Evolutionary conservation across 768 basidiomycete species (phyloP), one percentile per base, ranked within the genome.

Genomic region (Agrocybe praecox): DNA sequence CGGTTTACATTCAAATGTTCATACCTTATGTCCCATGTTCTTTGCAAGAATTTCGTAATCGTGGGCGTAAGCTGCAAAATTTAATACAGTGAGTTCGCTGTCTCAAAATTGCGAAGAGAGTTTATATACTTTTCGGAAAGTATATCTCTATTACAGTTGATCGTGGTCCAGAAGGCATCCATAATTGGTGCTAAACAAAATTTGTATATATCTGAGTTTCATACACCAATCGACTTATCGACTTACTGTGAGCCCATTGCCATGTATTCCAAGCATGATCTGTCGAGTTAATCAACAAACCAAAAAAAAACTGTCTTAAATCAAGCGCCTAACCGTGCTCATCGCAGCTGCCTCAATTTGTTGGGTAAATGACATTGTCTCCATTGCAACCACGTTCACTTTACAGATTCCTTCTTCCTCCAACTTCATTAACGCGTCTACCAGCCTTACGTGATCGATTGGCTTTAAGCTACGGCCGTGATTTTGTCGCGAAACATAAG

Each of bases 101-200:
- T 18, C 19, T n/a, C 17, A n/a, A 18, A 17, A 11, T 26, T 11
- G 10, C 1, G 18, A 18, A 6, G 12, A 23, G 12, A 46, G 17
- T 18, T 22, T 23, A 53, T 62, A 34, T 83, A 53, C 87, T 84
- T 18, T 70, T 69, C 0, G 87, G 88, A 62, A 72, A 83, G 70
- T 90, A 83, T 22, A 90, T 82, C 67, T 92, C 89, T 58, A 90
- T 85, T 8, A 89, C 83, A 10, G 88, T 83, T 12, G 86, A 81
- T 19, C 81, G 70, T 5, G 81, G 78, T 1, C 84, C 83, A 17
- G 78, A 74, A 19, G 88, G 84, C 88, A 90, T 88, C 80, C 85
- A 82, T 53, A 90, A 73, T 49, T 89, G 76, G 66, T 90, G 89
- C 62, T 55, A 55, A 12, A 42, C 15, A 48, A 17, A 46, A 11